phyloP scores from a whole-genome alignment of 208 protist species.

The Leishmania amazonensis region DNA sequence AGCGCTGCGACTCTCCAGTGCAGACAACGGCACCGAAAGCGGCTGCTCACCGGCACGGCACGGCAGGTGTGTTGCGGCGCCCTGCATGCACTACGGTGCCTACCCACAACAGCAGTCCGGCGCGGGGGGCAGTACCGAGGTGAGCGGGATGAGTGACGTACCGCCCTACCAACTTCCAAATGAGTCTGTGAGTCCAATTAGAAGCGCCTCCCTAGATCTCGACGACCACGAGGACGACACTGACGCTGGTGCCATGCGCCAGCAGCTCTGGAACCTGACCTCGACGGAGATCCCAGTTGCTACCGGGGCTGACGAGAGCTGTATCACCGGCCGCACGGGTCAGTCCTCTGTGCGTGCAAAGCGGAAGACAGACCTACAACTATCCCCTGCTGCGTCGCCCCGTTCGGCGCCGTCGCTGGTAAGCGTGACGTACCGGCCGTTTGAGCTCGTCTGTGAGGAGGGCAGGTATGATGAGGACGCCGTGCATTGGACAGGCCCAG shows the following conservation, averaged over 20 bases:
- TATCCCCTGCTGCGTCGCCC: conserved; percentile 5
- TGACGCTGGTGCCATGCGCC: conserved; percentile 26
- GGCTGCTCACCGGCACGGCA: not conserved
- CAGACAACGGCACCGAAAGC: not conserved
- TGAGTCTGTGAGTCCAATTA: conserved; percentile 52
- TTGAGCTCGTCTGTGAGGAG: conserved; percentile 20
- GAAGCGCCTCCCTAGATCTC: conserved; percentile 36
- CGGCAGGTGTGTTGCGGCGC: not conserved
- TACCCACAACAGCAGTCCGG: conserved; percentile 10
- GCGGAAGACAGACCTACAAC: no score
- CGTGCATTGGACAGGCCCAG: not conserved
- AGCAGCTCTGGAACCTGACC: conserved; percentile 23
- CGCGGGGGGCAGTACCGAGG: conserved; percentile 25
- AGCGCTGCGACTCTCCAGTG: not conserved
- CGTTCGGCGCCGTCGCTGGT: conserved; percentile 41
- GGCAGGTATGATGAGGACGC: not conserved
- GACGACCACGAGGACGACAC: conserved; percentile 33
- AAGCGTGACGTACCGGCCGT: conserved; percentile 45
- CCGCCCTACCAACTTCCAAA: conserved; percentile 27
- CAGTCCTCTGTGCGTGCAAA: not conserved
- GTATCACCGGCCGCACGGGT: not conserved
- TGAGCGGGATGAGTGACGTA: conserved; percentile 37
- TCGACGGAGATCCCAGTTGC: not conserved
- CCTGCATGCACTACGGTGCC: not conserved
- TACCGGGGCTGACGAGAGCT: not conserved